Evolutionary conservation across 257 asterid genomes (phyloP).

Genomic region (Voacanga thouarsii): DNA sequence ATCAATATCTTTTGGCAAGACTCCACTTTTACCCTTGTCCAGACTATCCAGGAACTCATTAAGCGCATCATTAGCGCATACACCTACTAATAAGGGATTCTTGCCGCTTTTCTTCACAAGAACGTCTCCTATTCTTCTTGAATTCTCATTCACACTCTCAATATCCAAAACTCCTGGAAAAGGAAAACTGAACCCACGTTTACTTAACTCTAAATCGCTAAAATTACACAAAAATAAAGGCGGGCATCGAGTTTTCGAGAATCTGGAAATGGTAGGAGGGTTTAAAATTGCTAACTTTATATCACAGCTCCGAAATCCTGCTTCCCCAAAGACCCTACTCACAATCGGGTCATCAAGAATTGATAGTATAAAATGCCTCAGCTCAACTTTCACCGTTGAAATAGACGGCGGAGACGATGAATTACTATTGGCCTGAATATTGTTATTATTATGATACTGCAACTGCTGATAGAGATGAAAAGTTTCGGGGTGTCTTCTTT

Average conservation of each 20-base stretch:
- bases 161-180: conserved; percentile 35
- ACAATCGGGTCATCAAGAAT: conserved; percentile 93
- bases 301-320: conserved; percentile 81
- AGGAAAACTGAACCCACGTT: conserved; percentile 50
- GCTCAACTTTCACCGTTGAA: conserved; percentile 72
- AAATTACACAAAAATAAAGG: conserved; percentile 48
- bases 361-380: conserved; percentile 73
- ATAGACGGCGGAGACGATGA: conserved; percentile 40
- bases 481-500: conserved; percentile 91
- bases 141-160: conserved; percentile 49
- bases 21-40: conserved; percentile 44
- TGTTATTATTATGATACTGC: conserved; percentile 19
- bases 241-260: conserved; percentile 45
- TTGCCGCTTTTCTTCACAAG: conserved; percentile 39
- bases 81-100: conserved; percentile 76
- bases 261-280: conserved; percentile 57
- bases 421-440: conserved; percentile 7
- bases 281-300: conserved; percentile 63
- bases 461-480: conserved; percentile 80
- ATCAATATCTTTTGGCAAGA: conserved; percentile 52
- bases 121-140: conserved; percentile 59
- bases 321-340: conserved; percentile 84
- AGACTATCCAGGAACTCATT: conserved; percentile 44
- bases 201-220: conserved; percentile 44
- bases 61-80: conserved; percentile 57